These are phyloP conservation scores for Ogataea naganishii DNA, from an alignment of 805 yeast species.

Conservation along the genomic window DNA sequence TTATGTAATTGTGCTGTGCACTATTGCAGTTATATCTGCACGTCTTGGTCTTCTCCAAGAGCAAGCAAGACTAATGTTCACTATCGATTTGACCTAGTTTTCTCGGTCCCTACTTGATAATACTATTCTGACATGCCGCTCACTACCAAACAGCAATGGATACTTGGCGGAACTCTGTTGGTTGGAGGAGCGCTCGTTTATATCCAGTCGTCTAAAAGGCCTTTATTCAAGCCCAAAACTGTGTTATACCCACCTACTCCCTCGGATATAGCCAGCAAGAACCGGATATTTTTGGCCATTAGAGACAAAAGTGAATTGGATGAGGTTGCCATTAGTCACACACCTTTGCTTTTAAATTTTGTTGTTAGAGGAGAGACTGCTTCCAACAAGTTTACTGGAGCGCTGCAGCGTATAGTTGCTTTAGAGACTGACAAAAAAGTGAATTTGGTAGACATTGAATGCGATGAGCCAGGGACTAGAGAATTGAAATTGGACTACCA, in stretches of 20 bases:
- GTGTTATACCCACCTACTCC: constrained; percentile 29
- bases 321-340: constrained; percentile 32
- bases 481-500: constrained; percentile 51
- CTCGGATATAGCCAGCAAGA: no score
- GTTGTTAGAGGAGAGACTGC: constrained; percentile 56
- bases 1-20: no score
- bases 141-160: constrained; percentile 21
- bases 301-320: constrained; percentile 53
- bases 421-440: constrained; percentile 41
- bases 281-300: constrained; percentile 43
- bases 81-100: no score
- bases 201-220: constrained; percentile 16
- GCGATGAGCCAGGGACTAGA: constrained; percentile 56
- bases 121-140: constrained; percentile 9
- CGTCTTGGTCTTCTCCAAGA: no score
- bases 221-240: constrained; percentile 19
- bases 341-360: constrained; percentile 63
- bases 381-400: constrained; percentile 54
- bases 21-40: no score
- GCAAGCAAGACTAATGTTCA: no score
- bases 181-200: constrained; percentile 17
- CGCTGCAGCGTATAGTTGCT: constrained; percentile 44
- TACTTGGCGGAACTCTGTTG: constrained; percentile 18
- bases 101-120: no score
- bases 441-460: constrained; percentile 62